phyloP scores from a whole-genome alignment of 345 rosid species.

The Combretum micranthum region DNA sequence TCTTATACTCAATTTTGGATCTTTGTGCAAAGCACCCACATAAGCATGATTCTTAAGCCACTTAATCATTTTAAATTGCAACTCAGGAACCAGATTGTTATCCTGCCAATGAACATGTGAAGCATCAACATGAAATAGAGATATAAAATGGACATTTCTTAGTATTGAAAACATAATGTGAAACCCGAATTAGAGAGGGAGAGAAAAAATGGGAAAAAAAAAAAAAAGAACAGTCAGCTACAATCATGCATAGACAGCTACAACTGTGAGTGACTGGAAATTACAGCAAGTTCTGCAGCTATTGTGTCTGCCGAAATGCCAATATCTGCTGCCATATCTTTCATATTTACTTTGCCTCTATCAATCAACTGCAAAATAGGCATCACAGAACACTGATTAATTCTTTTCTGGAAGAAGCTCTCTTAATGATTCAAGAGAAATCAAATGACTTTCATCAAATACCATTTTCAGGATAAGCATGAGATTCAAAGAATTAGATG shows the following conservation, averaged over 20 bases:
- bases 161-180: too few species aligned
- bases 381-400: slow-evolving; percentile 7
- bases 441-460: background rate
- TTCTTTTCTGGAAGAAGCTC: background rate
- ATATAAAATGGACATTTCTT: background rate
- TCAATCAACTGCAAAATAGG: slow-evolving; percentile 58
- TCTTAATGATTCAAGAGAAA: too few species aligned
- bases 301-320: slow-evolving; percentile 64
- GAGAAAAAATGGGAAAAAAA: too few species aligned
- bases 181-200: too few species aligned
- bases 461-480: slow-evolving; percentile 72
- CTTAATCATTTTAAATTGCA: slow-evolving; percentile 50
- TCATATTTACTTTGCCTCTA: slow-evolving; percentile 68
- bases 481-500: slow-evolving; percentile 43
- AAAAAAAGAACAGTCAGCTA: too few species aligned
- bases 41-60: slow-evolving; percentile 79
- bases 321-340: slow-evolving; percentile 70
- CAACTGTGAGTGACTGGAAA: slow-evolving; percentile 3
- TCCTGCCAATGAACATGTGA: slow-evolving; percentile 34
- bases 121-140: slow-evolving; percentile 11
- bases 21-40: slow-evolving; percentile 38
- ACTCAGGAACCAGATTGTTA: slow-evolving; percentile 50
- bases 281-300: slow-evolving; percentile 59
- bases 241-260: background rate
- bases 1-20: slow-evolving; percentile 33